Evolutionary conservation across 805 yeast genomes (phyloP), one percentile per base, ranked within the genome.

Genomic region (Cyberlindnera mississippiensis): DNA sequence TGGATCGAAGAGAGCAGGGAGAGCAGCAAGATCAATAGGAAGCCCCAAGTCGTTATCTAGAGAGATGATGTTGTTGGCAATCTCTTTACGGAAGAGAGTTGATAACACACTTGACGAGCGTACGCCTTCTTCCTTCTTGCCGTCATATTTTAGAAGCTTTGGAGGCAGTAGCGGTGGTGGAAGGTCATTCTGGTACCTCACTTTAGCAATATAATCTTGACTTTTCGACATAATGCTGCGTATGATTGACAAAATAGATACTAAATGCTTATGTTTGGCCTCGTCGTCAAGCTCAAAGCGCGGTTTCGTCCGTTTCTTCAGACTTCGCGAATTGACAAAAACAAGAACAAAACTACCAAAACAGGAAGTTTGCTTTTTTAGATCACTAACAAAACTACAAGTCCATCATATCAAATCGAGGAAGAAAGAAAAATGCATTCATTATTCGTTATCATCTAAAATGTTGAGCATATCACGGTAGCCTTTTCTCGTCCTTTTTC

Each of bases 161-260:
- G 99, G 97, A 35, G 96, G 88, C 47, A 93, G 73, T 18, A 91
- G 84, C 9, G 98, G 98, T 2, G 96, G 90, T 6, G 99, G 99
- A 18, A 93, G 71, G 55, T 79, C 85, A 61, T 93, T 93, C 45
- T 78, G 78, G 62, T 89, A 91, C 57, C 95, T 76, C 40, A 85
- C 77, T 52, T 84, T 82, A 35, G 95, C 95, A 42, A 85, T 79
- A 56, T 81, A 85, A 42, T 84, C 90, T 59, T 83, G 90, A 60
- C 80, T 77, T 48, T 59, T 66, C 1, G 72, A 66, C 72, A 73
- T 72, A 12, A 13, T 27, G 29, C 14, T 27, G 24, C 9, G 24
- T 20, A 9, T 20, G 24, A 9, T 20, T 20, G 9, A 20, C 24
- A 20, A 20, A 20, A 20, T 20, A 20, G 24, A 6, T 20, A 6